Evolutionary conservation across 2,329 filamentous ascomycete genomes (phyloP), one percentile per base, ranked within the genome.

Genomic region (Exophiala mesophila): DNA sequence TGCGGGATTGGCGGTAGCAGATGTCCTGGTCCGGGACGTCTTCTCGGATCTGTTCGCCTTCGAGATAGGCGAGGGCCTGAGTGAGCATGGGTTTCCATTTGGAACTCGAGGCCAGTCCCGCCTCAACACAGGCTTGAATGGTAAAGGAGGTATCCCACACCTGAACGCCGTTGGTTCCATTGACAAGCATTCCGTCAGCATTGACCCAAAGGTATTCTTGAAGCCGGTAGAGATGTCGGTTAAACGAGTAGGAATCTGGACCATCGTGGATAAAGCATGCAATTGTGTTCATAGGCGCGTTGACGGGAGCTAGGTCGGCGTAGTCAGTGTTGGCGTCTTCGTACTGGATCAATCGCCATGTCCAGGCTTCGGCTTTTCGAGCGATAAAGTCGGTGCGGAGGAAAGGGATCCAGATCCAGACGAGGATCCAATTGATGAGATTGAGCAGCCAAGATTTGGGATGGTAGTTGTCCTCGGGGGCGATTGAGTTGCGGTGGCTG

Each of bases 151-250:
- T 98, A 60, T 98, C 92, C 92, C 92, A 98, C 52, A 82, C 85
- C 64, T 98, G 92, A 1, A 97, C 89, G n/a, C 92, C 92, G 55
- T 98, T 97, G 6, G 92, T 98, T 26, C 92, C 92, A 56, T 96
- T 96, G 65, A 83, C 83, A 35, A 97, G 74, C 86, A 98, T 88
- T 4, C 92, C 92, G 60, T 96, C 89, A 23, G 81, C 64, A 51
- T 94, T 95, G 36, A 98, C 73, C 89, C 92, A 98, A 20, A 98
- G 65, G 49, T 83, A 94, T 57, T 98, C 92, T 31, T 86, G 76
- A 9, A 95, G 65, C 3, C 88, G 79, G 56, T 96, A 86, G 6
- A 86, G 71, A 58, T 96, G 90, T 29, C 83, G 77, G 36, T 77
- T 75, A 19, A 95, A 82, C 0, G 82, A 82, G 54, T 75, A 65